Conservation (phyloP, 306 rosid species). For the Styphnolobium japonicum region DNA sequence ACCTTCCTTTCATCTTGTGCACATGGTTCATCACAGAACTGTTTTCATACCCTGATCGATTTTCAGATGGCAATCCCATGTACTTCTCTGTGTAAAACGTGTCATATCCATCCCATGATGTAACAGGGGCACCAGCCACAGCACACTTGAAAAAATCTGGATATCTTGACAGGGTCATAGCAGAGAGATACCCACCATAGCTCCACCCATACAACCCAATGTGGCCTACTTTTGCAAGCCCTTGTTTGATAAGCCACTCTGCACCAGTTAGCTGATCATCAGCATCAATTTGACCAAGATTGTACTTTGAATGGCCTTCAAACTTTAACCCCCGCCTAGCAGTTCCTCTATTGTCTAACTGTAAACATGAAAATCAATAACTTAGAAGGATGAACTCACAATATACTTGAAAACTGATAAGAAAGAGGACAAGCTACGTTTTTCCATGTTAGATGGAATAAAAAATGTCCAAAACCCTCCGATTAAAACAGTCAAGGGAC, state of each 20-base stretch:
- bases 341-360: constrained; percentile 95
- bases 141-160: constrained; percentile 77
- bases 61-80: constrained; percentile 82
- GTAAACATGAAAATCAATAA: constrained; percentile 29
- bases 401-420: neutral
- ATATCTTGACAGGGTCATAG: constrained; percentile 70
- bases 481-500: neutral
- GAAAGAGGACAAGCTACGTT: neutral
- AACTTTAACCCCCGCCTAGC: constrained; percentile 87
- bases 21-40: constrained; percentile 78
- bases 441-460: neutral
- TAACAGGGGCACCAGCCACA: constrained; percentile 84
- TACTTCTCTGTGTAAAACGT: constrained; percentile 95
- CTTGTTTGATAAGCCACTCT: constrained; percentile 77
- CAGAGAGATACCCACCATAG: constrained; percentile 94
- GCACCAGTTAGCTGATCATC: constrained; percentile 91
- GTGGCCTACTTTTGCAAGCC: constrained; percentile 71
- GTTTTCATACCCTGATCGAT: constrained; percentile 43
- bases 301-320: constrained; percentile 64
- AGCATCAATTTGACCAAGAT: constrained; percentile 70
- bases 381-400: neutral
- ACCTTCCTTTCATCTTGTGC: constrained; percentile 60
- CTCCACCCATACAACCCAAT: constrained; percentile 98
- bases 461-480: neutral
- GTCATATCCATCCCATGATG: constrained; percentile 97